Evolutionary conservation across 2,329 filamentous ascomycete genomes (phyloP).

Genomic region (Xylariomycetidae sp.): DNA sequence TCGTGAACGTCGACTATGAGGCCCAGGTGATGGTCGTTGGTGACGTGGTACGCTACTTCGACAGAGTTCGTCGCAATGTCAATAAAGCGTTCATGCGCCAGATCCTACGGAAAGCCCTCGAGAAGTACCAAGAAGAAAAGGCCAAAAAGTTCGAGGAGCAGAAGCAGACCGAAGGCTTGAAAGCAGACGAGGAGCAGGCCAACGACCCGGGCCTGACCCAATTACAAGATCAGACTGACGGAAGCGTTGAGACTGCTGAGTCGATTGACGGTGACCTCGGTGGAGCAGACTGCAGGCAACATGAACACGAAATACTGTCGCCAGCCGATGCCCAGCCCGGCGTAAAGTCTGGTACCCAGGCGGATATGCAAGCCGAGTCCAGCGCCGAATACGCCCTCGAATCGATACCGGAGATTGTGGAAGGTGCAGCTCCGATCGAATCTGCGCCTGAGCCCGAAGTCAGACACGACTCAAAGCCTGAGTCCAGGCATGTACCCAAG

Average conservation of each 20-base stretch:
- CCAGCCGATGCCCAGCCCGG: too few species aligned
- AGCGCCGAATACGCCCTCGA: too few species aligned
- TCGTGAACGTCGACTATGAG: conserved; percentile 30
- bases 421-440: too few species aligned
- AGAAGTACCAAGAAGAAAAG: conserved; percentile 27
- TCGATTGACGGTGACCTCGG: conserved; percentile 13
- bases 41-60: conserved; percentile 31
- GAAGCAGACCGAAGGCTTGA: conserved; percentile 7
- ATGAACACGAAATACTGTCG: background rate
- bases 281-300: conserved; percentile 8
- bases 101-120: conserved; percentile 27
- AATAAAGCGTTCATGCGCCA: conserved; percentile 33
- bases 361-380: too few species aligned
- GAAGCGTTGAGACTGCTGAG: conserved; percentile 2
- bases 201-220: background rate
- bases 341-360: too few species aligned
- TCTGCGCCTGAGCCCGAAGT: too few species aligned
- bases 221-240: background rate
- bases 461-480: too few species aligned
- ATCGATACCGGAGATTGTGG: too few species aligned
- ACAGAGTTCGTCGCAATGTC: conserved; percentile 30
- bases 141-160: conserved; percentile 5
- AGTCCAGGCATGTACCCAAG: too few species aligned
- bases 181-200: background rate
- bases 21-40: conserved; percentile 30